Evolutionary conservation across 2,329 filamentous ascomycete species (phyloP).

Genomic region (Fusarium pseudocircinatum): DNA sequence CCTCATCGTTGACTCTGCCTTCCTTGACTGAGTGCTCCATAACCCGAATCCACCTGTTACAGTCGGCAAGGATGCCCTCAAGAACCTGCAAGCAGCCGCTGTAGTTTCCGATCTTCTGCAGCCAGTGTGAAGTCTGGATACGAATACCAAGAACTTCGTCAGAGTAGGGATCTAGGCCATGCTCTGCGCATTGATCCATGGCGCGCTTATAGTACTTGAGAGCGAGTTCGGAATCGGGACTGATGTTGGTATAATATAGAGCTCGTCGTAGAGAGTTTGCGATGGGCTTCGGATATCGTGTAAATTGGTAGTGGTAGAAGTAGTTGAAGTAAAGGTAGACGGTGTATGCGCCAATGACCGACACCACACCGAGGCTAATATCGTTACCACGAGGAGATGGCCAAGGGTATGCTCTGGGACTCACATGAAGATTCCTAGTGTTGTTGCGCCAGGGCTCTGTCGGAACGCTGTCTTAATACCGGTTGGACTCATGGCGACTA

Average conservation of each 20-base stretch:
- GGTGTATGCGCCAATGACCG: slow-evolving; percentile 45
- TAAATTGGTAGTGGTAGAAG: slow-evolving; percentile 66
- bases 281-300: slow-evolving; percentile 72
- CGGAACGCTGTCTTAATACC: slow-evolving; percentile 49
- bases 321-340: slow-evolving; percentile 61
- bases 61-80: slow-evolving; percentile 78
- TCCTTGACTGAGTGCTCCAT: slow-evolving; percentile 62
- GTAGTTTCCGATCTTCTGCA: slow-evolving; percentile 79
- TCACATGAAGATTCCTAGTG: slow-evolving; percentile 47
- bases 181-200: slow-evolving; percentile 75
- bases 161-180: slow-evolving; percentile 86
- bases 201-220: slow-evolving; percentile 86
- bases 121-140: slow-evolving; percentile 80
- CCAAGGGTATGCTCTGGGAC: not conserved
- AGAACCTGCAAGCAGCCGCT: slow-evolving; percentile 78
- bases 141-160: slow-evolving; percentile 92
- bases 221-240: slow-evolving; percentile 78
- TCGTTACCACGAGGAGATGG: not conserved
- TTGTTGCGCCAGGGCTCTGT: slow-evolving; percentile 46
- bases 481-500: slow-evolving; percentile 48
- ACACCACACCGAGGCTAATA: slow-evolving; percentile 44
- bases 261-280: slow-evolving; percentile 83
- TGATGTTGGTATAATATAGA: slow-evolving; percentile 84
- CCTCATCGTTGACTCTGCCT: slow-evolving; percentile 56
- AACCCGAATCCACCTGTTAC: slow-evolving; percentile 66